Base-by-base conservation (phyloP, 176 grass and related monocot genomes). In the Oryza glaberrima region DNA sequence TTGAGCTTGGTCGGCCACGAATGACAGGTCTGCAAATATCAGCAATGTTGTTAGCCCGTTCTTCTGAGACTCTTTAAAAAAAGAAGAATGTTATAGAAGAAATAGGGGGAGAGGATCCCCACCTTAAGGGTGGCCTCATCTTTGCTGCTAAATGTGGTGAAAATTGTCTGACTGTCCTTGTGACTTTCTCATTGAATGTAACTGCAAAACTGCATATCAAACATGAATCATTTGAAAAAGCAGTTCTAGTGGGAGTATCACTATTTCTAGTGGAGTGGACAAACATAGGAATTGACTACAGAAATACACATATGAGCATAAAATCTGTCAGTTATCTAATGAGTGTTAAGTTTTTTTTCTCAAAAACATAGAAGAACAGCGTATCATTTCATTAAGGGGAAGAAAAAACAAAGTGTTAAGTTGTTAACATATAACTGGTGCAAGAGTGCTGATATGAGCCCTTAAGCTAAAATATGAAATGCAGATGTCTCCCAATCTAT, bases 121-220 rank as follows among this genome's bases (percentile, higher is more conserved):
- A 99, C 97, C 81, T 80, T 73, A 92, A 92, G 0, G 90, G 97
- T 58, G 97, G 94, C 51, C 94, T 94, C 97, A 99, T 89, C 86
- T 99, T 99, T 83, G 94, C 90, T 82, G 97, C 97, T 84, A 99
- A 90, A 89, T 94, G 97, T 86, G 97, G 97, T 81, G 97, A 96
- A 77, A 99, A 96, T 43, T 92, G 90, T 51, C 97, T 84, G 13
- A 99, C 90, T 5, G 91, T 94, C 82, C 91, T 89, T 70, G 97
- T 99, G 25, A 96, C 90, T 72, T 96, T 99, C 86, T 99, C 97
- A 65, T 98, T 98, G 49, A 95, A 98, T 82, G 92, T 92, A 69
- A 98, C 90, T 48, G 92, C 92, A 61, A 98, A 94, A 22, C 95
- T 98, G 90, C 34, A 73, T 72, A 82, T 75, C 45, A 66, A 82